These are phyloP conservation scores for Blastocystis sp. DNA, from an alignment of 352 stramenopile species.

Conservation along the genomic window DNA sequence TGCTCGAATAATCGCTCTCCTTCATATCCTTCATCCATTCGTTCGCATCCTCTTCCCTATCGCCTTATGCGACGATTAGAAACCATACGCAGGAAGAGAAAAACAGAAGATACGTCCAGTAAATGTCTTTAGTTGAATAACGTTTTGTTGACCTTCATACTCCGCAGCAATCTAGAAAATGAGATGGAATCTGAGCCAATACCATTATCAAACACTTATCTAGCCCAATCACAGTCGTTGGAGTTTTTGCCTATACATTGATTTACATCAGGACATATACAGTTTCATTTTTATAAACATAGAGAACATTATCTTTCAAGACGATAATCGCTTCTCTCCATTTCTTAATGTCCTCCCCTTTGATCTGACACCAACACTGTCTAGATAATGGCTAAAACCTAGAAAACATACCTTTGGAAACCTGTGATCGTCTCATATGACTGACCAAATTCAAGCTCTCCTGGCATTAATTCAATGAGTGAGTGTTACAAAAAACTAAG, in stretches of 20 bases:
- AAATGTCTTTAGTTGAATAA: conserved; percentile 23
- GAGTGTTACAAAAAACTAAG: neutral
- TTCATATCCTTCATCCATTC: conserved; percentile 47
- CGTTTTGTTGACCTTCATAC: conserved; percentile 27
- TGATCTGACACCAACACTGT: conserved; percentile 8
- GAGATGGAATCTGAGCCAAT: neutral
- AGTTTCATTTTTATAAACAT: conserved; percentile 44
- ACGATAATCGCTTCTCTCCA: conserved; percentile 42
- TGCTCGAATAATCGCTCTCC: neutral
- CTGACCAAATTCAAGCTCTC: conserved; percentile 34
- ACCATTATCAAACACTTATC: conserved; percentile 59
- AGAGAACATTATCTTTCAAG: conserved; percentile 31
- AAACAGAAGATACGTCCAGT: conserved; percentile 55
- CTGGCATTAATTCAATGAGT: conserved; percentile 13
- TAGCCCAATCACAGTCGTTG: neutral
- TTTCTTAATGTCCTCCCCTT: conserved; percentile 52
- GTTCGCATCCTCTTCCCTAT: conserved; percentile 3
- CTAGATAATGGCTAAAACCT: neutral
- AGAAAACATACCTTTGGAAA: neutral
- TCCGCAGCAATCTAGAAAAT: neutral
- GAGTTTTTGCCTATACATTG: conserved; percentile 6
- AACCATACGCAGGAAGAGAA: neutral
- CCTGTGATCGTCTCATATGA: conserved; percentile 19
- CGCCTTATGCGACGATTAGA: neutral
- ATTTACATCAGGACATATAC: neutral